Conservation (phyloP, 768 basidiomycete genomes). For the Leccinum ochraceum region DNA sequence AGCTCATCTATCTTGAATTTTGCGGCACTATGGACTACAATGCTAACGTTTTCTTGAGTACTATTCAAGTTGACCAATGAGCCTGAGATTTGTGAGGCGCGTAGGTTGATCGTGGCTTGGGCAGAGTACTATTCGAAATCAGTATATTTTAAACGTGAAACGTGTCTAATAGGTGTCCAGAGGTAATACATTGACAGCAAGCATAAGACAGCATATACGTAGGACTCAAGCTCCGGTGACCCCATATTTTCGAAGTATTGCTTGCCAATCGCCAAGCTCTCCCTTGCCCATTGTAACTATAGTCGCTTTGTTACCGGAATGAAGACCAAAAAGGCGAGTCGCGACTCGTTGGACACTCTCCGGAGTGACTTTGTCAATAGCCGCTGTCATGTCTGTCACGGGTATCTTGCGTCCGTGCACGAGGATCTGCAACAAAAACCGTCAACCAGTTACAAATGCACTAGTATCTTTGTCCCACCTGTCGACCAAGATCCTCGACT, state of each 20-base stretch:
- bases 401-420: conserved; percentile 86
- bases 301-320: conserved; percentile 66
- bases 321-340: conserved; percentile 66
- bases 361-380: conserved; percentile 75
- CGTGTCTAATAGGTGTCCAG: background rate
- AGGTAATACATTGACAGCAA: background rate
- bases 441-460: conserved; percentile 1
- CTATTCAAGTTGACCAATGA: background rate
- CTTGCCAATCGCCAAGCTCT: conserved; percentile 67
- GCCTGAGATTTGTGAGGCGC: background rate
- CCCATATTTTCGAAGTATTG: conserved; percentile 69
- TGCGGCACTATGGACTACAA: background rate
- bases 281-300: conserved; percentile 84
- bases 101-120: background rate
- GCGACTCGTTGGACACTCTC: conserved; percentile 78
- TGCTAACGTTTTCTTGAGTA: background rate
- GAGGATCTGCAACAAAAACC: conserved; percentile 53
- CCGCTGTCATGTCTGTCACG: conserved; percentile 86
- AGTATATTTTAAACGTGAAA: background rate
- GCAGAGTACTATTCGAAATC: background rate
- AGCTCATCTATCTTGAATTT: background rate
- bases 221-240: conserved; percentile 40
- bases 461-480: conserved; percentile 46
- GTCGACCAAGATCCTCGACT: conserved; percentile 89
- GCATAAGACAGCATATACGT: background rate